A percentile compares a stretch with the other conserved stretches of the same genome.
phyloP scores from a whole-genome alignment of 2,329 filamentous ascomycete species.

The Cadophora sp. region DNA sequence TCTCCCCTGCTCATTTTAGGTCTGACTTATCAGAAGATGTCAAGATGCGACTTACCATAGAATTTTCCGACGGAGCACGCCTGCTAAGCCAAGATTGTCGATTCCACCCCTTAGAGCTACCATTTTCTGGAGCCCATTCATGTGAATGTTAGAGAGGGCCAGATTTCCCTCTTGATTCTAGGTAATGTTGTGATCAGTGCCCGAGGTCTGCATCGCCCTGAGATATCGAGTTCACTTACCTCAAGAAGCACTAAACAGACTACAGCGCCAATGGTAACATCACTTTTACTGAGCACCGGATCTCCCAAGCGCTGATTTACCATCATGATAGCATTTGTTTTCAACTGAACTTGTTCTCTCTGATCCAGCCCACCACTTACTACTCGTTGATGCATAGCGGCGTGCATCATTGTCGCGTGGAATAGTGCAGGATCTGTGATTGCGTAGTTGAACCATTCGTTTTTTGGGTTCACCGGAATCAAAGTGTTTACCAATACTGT shows the following conservation, averaged over 20 bases:
- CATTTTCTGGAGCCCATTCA: slow-evolving; percentile 7
- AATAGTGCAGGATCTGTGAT: slow-evolving; percentile 3
- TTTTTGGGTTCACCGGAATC: slow-evolving; percentile 6
- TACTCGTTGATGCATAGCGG: slow-evolving; percentile 4
- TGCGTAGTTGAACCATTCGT: slow-evolving; percentile 10
- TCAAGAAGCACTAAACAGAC: slow-evolving; percentile 1
- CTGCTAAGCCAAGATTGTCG: neutral
- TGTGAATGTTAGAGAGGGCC: neutral
- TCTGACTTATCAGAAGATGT: too few species aligned
- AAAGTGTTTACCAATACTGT: neutral
- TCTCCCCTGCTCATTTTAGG: neutral
- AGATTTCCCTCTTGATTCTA: slow-evolving; percentile 4
- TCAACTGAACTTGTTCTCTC: neutral
- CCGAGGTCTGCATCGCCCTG: neutral
- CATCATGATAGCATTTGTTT: slow-evolving; percentile 1
- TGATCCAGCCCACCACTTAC: slow-evolving; percentile 1
- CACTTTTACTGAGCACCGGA: neutral
- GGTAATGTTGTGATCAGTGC: neutral
- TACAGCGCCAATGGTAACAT: slow-evolving; percentile 4
- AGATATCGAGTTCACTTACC: neutral
- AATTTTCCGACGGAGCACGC: neutral
- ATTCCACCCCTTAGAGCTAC: slow-evolving; percentile 1
- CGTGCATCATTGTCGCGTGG: slow-evolving; percentile 5
- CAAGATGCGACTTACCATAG: neutral
- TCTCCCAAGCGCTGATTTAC: slow-evolving; percentile 6